phyloP scores from a whole-genome alignment of 1,139 yeast species.

The Candida neerlandica region DNA sequence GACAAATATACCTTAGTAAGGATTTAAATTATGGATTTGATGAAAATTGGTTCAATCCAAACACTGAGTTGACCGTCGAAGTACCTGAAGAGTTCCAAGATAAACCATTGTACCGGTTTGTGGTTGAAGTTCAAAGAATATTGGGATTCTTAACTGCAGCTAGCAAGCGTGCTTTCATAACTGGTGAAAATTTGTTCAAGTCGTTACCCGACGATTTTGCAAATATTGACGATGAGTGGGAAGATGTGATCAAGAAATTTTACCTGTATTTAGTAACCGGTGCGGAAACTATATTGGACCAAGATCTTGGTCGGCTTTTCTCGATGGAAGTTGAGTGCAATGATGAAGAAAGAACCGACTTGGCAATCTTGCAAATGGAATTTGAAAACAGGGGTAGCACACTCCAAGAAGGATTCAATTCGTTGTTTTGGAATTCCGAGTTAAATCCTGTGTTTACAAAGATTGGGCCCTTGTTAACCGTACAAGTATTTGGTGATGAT shows the following conservation, averaged over 20 bases:
- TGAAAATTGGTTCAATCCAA: constrained; percentile 20
- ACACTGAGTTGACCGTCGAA: constrained; percentile 10
- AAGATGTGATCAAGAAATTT: constrained; percentile 34
- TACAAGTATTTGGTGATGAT: constrained; percentile 30
- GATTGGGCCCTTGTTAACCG: constrained; percentile 36
- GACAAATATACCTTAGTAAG: constrained; percentile 14
- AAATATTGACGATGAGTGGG: constrained; percentile 28
- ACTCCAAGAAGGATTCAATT: constrained; percentile 36
- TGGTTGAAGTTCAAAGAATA: constrained; percentile 26
- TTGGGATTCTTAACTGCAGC: constrained; percentile 23
- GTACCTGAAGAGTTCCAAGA: constrained; percentile 13
- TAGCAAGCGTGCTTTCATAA: constrained; percentile 27
- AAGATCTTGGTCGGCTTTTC: constrained; percentile 18
- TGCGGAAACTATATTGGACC: constrained; percentile 17
- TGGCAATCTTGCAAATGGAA: constrained; percentile 38
- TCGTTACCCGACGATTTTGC: constrained; percentile 27
- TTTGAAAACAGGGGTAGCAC: constrained; percentile 29
- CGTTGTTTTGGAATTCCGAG: constrained; percentile 40
- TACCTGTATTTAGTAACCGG: constrained; percentile 21
- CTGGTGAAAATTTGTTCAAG: constrained; percentile 22
- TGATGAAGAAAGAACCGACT: constrained; percentile 24
- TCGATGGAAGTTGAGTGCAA: constrained; percentile 30
- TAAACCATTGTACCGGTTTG: constrained; percentile 14
- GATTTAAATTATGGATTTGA: constrained; percentile 20
- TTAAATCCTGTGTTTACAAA: constrained; percentile 19